Evolutionary conservation across 768 basidiomycete species (phyloP), one percentile per base, ranked within the genome.

Genomic region (Chiua virens): DNA sequence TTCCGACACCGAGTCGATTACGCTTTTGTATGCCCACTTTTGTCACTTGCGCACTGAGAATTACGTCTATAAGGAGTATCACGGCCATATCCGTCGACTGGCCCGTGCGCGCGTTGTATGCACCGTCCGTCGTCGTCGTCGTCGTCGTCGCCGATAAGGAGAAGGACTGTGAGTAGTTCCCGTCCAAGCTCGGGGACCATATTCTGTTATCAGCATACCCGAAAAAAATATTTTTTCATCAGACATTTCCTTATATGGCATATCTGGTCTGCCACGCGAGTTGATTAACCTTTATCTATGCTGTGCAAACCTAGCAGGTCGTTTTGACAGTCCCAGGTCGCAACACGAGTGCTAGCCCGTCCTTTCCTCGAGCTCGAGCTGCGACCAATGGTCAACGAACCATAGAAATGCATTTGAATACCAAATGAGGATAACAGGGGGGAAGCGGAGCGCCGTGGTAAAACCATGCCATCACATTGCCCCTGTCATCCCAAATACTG

Each of bases 1-100:
- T 64, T 57, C 62, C 49, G 57, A 65, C 71, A 69, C 71, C 68
- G 68, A 73, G 65, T 68, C 56, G 56, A 64, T 70, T 70, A 68
- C 67, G 62, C 58, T 66, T 59, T 61, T 49, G 55, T 56, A 45
- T 34, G 28, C 14, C 36, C 38, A 10, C 52, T 56, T n/a, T n/a
- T 54, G 60, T 39, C 49, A 45, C 17, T 14, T 32, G n/a, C 57
- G 42, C 42, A 45, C 18, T 51, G 54, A 37, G 61, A 59, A 56
- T 39, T 36, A 8, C 47, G 7, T 42, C 46, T 47, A 45, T 51
- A 56, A 51, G 2, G 39, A 22, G 34, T n/a, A 57, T 15, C 35
- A 6, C 21, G 41, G 4, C 17, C 62, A 30, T 46, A 48, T 3
- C 41, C 37, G 22, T 58, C 50, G 35, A 41, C 1, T 21, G 28